Conservation (phyloP, 1,284 basidiomycete genomes). For the Sanghuangporus weigelae region DNA sequence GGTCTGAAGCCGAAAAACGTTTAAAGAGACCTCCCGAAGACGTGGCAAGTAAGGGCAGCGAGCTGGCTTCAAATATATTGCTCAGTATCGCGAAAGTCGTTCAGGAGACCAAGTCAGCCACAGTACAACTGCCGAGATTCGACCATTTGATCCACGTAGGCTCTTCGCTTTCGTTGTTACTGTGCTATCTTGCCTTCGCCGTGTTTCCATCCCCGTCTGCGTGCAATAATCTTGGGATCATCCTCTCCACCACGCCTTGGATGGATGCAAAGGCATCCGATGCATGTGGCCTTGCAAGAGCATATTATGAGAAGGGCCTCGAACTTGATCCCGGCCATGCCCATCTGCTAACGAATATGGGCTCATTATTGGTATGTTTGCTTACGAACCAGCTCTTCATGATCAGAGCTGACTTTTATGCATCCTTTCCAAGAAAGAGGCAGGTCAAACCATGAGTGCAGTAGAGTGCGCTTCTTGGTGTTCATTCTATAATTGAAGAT, state of each 20-base stretch:
- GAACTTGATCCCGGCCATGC: constrained; percentile 48
- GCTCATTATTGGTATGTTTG: constrained; percentile 41
- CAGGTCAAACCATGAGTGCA: constrained; percentile 45
- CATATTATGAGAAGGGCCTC: constrained; percentile 52
- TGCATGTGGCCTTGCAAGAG: constrained; percentile 40
- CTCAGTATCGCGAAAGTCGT: constrained; percentile 52
- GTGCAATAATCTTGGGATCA: constrained; percentile 58
- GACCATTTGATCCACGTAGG: constrained; percentile 37
- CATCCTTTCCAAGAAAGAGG: constrained; percentile 37
- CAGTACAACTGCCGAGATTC: constrained; percentile 25
- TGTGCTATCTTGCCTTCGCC: constrained; percentile 55
- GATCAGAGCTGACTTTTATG: background rate
- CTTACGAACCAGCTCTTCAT: background rate
- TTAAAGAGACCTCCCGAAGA: constrained; percentile 23
- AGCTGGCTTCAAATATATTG: constrained; percentile 47
- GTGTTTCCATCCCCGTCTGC: constrained; percentile 49
- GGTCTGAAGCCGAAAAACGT: constrained; percentile 8
- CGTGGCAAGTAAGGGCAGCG: constrained; percentile 27
- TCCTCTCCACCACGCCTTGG: constrained; percentile 41
- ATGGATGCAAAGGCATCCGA: constrained; percentile 21
- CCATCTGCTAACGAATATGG: constrained; percentile 56
- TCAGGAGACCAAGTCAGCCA: constrained; percentile 34
- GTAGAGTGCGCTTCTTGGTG: constrained; percentile 35
- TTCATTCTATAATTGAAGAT: constrained; percentile 7
- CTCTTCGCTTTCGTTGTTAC: constrained; percentile 42